A percentile compares a stretch with the other conserved stretches of the same genome.
Evolutionary conservation across 257 asterid genomes (phyloP).

Genomic region (Capsicum rhomboideum): DNA sequence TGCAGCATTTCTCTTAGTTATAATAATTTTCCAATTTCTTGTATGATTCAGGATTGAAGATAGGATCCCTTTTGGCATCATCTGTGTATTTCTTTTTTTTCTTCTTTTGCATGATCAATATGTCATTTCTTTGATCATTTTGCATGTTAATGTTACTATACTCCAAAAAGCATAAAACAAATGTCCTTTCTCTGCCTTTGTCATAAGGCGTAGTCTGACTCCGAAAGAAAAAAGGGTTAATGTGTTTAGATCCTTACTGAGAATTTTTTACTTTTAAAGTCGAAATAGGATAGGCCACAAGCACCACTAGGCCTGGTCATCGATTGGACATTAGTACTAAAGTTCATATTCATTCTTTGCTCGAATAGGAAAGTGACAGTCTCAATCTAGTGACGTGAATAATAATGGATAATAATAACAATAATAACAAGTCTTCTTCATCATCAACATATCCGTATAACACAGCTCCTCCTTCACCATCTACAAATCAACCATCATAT

Average conservation of each 20-base stretch:
- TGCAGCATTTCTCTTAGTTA: not conserved
- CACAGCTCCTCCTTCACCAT: conserved; percentile 28
- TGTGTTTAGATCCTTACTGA: not conserved
- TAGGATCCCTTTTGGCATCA: not conserved
- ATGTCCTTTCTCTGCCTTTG: not conserved
- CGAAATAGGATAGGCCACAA: not conserved
- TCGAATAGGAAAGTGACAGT: not conserved
- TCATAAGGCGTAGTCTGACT: not conserved
- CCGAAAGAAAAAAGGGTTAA: not conserved
- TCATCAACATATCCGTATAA: conserved; percentile 50
- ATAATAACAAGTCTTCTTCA: conserved; percentile 32
- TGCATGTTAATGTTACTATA: not conserved
- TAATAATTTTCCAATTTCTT: not conserved
- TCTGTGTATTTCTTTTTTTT: not conserved
- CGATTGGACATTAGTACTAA: not conserved
- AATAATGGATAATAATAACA: conserved; percentile 60
- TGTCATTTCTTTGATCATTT: not conserved
- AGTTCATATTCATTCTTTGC: not conserved
- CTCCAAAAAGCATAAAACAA: not conserved
- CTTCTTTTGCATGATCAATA: not conserved
- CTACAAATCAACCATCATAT: conserved; percentile 20
- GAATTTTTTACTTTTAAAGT: not conserved
- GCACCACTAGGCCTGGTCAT: not conserved
- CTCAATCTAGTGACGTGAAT: not conserved
- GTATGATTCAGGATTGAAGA: not conserved